A percentile compares a stretch with the other conserved stretches of the same genome.
Conservation (phyloP, 805 yeast genomes). For the Ogataea saltuana region DNA sequence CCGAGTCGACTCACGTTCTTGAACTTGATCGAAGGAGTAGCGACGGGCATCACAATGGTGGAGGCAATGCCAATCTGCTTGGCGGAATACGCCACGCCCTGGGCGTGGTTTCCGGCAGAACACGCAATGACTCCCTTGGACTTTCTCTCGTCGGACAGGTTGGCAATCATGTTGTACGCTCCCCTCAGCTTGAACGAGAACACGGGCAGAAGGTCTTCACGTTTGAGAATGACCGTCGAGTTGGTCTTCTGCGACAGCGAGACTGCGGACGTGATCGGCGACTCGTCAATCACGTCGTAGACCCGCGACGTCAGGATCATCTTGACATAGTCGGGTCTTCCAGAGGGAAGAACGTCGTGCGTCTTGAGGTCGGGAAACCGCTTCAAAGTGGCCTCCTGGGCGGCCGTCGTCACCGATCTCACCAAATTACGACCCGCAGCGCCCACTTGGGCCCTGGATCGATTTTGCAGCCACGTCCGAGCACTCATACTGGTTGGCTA, state of each 20-base stretch:
- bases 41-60: slow-evolving; percentile 97
- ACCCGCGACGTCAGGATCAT: slow-evolving; percentile 89
- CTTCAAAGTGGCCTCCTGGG: slow-evolving; percentile 16
- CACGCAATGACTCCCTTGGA: slow-evolving; percentile 93
- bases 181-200: slow-evolving; percentile 96
- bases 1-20: slow-evolving; percentile 91
- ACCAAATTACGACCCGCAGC: too few relatives aligned
- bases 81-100: slow-evolving; percentile 96
- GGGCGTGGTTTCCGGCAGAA: slow-evolving; percentile 99
- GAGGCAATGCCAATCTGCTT: slow-evolving; percentile 84
- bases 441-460: not conserved
- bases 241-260: slow-evolving; percentile 74
- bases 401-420: slow-evolving; percentile 1
- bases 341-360: slow-evolving; percentile 56
- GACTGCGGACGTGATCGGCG: slow-evolving; percentile 78
- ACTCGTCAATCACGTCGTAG: slow-evolving; percentile 90
- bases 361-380: slow-evolving; percentile 48
- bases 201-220: slow-evolving; percentile 94
- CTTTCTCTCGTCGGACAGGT: slow-evolving; percentile 64
- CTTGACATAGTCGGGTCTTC: slow-evolving; percentile 91
- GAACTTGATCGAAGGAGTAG: slow-evolving; percentile 93
- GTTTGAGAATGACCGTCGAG: slow-evolving; percentile 73
- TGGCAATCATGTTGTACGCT: slow-evolving; percentile 96
- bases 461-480: too few relatives aligned
- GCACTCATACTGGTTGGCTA: too few relatives aligned